Evolutionary conservation across 2,329 filamentous ascomycete species (phyloP), one percentile per base, ranked within the genome.

Genomic region (Pleomassaria siparia): DNA sequence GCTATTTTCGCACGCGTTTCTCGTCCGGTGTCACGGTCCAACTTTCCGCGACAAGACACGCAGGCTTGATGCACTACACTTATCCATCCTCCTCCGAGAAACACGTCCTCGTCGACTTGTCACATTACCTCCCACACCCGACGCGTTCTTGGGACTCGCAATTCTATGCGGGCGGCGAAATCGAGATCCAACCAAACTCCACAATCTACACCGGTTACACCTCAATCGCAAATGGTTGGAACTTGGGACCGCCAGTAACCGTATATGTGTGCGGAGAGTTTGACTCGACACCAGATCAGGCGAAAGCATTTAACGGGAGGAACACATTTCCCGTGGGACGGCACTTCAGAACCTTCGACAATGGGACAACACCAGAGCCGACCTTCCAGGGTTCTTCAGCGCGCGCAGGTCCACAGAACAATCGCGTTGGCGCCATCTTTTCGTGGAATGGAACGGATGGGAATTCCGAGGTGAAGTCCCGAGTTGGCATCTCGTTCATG

Each of bases 381-480:
- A 67, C 59, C 2, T 70, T 56, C 21, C 59, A 55, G 1, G 64
- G 63, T 3, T 53, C 48, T 1, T 53, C 39, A 13, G 63, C 67
- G 4, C 58, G 59, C 3, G 65, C 66, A 9, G 67, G 67, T 3
- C 64, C 63, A 4, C 30, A 66, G 36, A 59, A 57, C 22, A 56
- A 81, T 49, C 75, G 79, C 9, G 68, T 81, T 1, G 79, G 79
- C 1, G 78, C 76, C 0, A 55, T 81, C 1, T 82, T 81, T 49
- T 72, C 70, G 1, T 83, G 79, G 65, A 60, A 63, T 49, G 56
- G 59, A 2, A 67, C 66, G 1, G 48, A 62, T 13, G 61, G 55
- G 15, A 43, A 62, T 1, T 54, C 69, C 0, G 66, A 66, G 2
- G 58, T 83, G 20, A 76, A 68, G 16, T 82, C 80, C 0, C 71